Evolutionary conservation across 1,284 basidiomycete genomes (phyloP).

Genomic region (Naganishia cerealis): DNA sequence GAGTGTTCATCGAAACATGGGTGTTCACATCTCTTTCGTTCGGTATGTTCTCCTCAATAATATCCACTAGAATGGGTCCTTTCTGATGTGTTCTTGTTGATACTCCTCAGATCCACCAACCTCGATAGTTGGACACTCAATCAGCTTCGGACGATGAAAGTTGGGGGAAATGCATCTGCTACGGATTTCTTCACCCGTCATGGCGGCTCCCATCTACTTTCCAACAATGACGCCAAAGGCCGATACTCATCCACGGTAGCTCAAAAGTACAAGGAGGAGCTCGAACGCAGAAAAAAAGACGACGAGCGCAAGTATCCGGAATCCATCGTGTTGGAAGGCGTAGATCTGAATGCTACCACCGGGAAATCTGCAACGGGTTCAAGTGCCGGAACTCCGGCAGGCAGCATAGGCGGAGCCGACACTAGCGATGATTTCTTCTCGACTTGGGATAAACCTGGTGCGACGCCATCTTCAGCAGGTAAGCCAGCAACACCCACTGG

Average conservation of each 20-base stretch:
- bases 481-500: constrained; percentile 37
- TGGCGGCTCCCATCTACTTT: constrained; percentile 70
- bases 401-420: constrained; percentile 57
- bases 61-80: not conserved
- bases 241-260: constrained; percentile 85
- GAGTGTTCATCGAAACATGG: constrained; percentile 90
- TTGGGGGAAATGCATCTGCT: constrained; percentile 88
- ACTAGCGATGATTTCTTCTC: constrained; percentile 83
- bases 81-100: not conserved
- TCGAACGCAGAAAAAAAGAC: constrained; percentile 76
- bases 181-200: constrained; percentile 87
- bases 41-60: constrained; percentile 61
- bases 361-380: constrained; percentile 17
- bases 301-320: constrained; percentile 72
- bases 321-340: constrained; percentile 76
- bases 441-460: constrained; percentile 74
- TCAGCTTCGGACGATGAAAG: constrained; percentile 94
- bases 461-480: constrained; percentile 45
- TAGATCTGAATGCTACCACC: constrained; percentile 46
- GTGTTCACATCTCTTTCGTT: constrained; percentile 97
- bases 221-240: constrained; percentile 76
- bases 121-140: constrained; percentile 90
- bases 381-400: constrained; percentile 33
- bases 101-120: constrained; percentile 78
- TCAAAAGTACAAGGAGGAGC: constrained; percentile 87